Evolutionary conservation across 1,139 yeast species (phyloP), one percentile per base, ranked within the genome.

Genomic region (Hemisphaericaspora subhashii): DNA sequence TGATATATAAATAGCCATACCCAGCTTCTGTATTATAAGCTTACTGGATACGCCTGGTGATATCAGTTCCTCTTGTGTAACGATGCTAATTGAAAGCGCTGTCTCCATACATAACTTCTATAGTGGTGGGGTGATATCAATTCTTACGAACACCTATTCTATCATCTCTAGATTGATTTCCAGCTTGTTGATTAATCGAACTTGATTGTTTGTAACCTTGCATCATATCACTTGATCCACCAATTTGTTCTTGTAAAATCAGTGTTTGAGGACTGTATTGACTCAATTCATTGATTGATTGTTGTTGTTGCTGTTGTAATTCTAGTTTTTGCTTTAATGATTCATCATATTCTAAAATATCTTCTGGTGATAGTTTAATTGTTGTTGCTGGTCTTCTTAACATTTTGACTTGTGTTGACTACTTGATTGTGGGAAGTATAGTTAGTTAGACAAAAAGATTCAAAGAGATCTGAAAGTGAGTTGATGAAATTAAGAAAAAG

Each of bases 311-410:
- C 18, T 34, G 36, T 26, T 40, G 40, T 11, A 12, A 15, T 11
- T 40, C 41, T 28, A 36, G 42, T 30, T 43, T 43, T 26, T 42
- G 38, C 25, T 42, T 33, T 17, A 56, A 32, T 16, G 46, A 46
- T 41, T 81, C 85, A 45, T 82, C 87, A 47, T 78, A 81, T 38
- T 73, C 81, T 44, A 76, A 63, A 2, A 83, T 72, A 46, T 82
- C 88, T 45, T 81, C 86, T 0, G 84, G 83, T 0, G 85, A 80
- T 38, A 83, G 71, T 45, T 71, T 72, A 39, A 82, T 81, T 1
- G 79, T 70, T 0, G 88, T 82, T 2, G 87, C 83, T 5, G 75
- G 81, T 44, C 86, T 64, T 57, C 86, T 62, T 39, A 83, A 64
- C 87, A 81, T 81, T 11, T 17, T 30, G 15, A 11, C 7, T 15